Conservation (phyloP, 352 stramenopile species). For the Phytophthora meadii region DNA sequence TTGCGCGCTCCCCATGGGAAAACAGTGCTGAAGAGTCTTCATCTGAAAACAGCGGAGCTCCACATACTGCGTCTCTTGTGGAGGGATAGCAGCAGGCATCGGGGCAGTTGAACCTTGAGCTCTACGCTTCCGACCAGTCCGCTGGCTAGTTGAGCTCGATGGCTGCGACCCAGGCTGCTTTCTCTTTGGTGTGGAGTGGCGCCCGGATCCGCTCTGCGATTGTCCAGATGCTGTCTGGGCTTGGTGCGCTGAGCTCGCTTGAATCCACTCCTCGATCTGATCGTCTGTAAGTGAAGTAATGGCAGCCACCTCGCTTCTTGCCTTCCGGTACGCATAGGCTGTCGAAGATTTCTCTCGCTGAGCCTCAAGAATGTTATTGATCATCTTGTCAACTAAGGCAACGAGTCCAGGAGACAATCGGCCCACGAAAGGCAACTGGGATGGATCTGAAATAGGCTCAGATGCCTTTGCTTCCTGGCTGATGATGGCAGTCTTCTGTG, state of each 20-base stretch:
- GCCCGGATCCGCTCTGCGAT: constrained; percentile 35
- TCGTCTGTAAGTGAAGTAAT: constrained; percentile 67
- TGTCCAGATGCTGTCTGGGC: constrained; percentile 30
- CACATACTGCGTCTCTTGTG: constrained; percentile 44
- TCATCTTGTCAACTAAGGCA: constrained; percentile 50
- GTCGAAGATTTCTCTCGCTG: constrained; percentile 64
- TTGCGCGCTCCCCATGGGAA: constrained; percentile 27
- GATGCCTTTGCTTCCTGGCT: constrained; percentile 29
- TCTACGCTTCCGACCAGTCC: constrained; percentile 56
- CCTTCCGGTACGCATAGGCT: constrained; percentile 54
- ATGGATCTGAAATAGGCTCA: constrained; percentile 37
- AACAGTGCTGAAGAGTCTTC: constrained; percentile 37
- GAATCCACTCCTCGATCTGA: constrained; percentile 77
- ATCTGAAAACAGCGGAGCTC: constrained; percentile 71
- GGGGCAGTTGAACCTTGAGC: constrained; percentile 21
- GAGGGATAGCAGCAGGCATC: constrained; percentile 4
- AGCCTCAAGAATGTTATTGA: constrained; percentile 58
- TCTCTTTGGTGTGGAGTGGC: constrained; percentile 61
- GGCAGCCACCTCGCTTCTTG: constrained; percentile 58
- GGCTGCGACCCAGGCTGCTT: constrained; percentile 45
- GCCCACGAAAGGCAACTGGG: constrained; percentile 60
- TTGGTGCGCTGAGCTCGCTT: constrained; percentile 32
- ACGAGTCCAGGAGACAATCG: constrained; percentile 47
- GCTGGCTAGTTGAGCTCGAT: constrained; percentile 25
- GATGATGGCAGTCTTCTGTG: constrained; percentile 42